Conservation (phyloP, 768 basidiomycete genomes). For the Leccinum aurantiacum region DNA sequence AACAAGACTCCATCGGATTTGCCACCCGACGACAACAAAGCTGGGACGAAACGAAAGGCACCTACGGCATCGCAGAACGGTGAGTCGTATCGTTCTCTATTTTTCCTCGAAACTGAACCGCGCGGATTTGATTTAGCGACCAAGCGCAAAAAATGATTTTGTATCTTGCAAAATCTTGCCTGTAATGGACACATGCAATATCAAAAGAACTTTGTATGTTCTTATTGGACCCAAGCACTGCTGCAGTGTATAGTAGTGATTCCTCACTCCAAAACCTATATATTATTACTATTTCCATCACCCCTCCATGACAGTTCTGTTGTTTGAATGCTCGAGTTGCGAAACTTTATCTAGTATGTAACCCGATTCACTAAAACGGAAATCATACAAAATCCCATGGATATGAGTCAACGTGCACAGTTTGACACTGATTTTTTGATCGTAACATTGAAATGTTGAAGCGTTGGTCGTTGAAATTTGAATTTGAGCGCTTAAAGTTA, state of each 20-base stretch:
- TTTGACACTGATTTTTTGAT: conserved; percentile 1
- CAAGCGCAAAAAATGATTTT: conserved; percentile 40
- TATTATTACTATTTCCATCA: conserved; percentile 28
- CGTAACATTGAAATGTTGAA: neutral
- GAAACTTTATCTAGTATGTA: neutral
- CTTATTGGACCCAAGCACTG: conserved; percentile 4
- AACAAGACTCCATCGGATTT: conserved; percentile 17
- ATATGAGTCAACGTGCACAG: neutral
- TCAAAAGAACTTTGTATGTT: conserved; percentile 3
- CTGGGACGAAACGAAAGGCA: conserved; percentile 48
- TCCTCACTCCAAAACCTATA: conserved; percentile 10
- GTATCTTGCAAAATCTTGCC: neutral
- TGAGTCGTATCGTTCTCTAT: conserved; percentile 22
- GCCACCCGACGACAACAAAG: conserved; percentile 22
- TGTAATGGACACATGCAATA: neutral
- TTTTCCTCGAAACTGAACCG: neutral
- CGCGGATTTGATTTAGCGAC: conserved; percentile 24
- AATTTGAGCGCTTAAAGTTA: neutral
- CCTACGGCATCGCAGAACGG: conserved; percentile 37
- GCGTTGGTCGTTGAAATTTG: neutral
- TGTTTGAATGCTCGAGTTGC: neutral
- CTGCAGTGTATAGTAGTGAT: conserved; percentile 20
- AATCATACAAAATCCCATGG: neutral
- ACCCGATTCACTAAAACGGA: neutral
- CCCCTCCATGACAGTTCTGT: neutral